These are phyloP conservation scores for Venustampulla echinocandica DNA, from an alignment of 495 filamentous ascomycete genomes.

Conservation along the genomic window DNA sequence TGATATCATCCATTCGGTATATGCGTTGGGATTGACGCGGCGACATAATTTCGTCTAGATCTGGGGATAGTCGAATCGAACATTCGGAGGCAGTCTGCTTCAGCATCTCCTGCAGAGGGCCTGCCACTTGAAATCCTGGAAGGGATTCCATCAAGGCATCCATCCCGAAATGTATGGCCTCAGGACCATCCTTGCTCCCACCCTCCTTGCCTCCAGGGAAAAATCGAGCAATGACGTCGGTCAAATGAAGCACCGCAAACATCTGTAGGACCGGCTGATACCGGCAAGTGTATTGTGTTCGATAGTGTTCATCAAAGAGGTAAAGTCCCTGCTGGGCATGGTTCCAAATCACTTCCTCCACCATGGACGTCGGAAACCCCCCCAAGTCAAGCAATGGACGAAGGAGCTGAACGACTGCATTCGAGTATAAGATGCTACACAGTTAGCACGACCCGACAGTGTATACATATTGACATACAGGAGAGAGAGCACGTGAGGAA, in stretches of 20 bases:
- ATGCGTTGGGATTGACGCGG: conserved; percentile 1
- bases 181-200: conserved; percentile 13
- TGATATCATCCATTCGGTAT: conserved; percentile 23
- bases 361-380: conserved; percentile 6
- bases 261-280: conserved; percentile 30
- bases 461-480: conserved; percentile 21
- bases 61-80: conserved; percentile 14
- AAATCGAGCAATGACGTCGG: conserved; percentile 24
- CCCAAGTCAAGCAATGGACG: conserved; percentile 20
- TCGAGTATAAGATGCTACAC: conserved; percentile 19
- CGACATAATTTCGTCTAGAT: conserved; percentile 8
- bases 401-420: conserved; percentile 17
- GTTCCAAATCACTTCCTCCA: conserved; percentile 18
- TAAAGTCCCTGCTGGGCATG: conserved; percentile 21
- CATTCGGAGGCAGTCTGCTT: conserved; percentile 21
- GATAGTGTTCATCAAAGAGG: conserved; percentile 23
- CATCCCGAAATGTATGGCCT: conserved; percentile 25
- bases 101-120: conserved; percentile 29
- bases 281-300: conserved; percentile 20
- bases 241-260: conserved; percentile 28
- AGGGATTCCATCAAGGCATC: conserved; percentile 24
- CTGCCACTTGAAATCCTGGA: conserved; percentile 25
- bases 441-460: conserved; percentile 1
- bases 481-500: conserved; percentile 32
- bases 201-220: conserved; percentile 17